phyloP scores from a whole-genome alignment of 441 rosid species.

The Pelargonium exstipulatum region DNA sequence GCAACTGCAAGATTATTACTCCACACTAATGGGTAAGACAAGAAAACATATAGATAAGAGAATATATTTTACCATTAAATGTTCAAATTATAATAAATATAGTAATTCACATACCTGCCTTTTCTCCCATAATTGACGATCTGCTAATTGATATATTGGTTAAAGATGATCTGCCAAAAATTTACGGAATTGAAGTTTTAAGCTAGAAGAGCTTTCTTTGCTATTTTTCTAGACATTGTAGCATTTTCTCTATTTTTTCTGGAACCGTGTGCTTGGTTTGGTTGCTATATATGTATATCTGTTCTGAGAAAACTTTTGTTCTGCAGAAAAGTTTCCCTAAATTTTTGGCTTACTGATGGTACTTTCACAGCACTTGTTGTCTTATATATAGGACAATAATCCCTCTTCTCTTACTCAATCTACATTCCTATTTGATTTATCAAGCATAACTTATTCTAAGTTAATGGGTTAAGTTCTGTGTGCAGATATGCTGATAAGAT shows the following conservation, averaged over 20 bases:
- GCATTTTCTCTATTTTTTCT: not conserved
- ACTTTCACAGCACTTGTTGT: not conserved
- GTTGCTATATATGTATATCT: no score
- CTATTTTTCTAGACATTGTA: not conserved
- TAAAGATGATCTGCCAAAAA: not conserved
- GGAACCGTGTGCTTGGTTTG: not conserved
- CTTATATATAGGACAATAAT: not conserved
- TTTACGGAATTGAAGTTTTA: not conserved
- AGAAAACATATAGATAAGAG: conserved; percentile 4
- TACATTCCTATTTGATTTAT: not conserved
- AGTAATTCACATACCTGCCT: not conserved
- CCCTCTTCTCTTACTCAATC: not conserved
- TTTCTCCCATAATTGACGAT: not conserved
- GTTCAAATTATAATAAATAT: not conserved
- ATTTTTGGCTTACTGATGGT: not conserved
- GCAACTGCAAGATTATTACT: conserved; percentile 84
- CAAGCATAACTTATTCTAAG: not conserved
- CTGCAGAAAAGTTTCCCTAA: not conserved
- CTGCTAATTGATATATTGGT: not conserved
- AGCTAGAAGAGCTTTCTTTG: not conserved
- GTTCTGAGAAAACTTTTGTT: not conserved
- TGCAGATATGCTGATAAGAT: conserved; percentile 86
- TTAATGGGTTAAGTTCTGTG: conserved; percentile 19
- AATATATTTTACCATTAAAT: not conserved
- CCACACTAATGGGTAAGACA: conserved; percentile 80